phyloP scores from a whole-genome alignment of 345 rosid genomes.

The Hibiscus mutabilis region DNA sequence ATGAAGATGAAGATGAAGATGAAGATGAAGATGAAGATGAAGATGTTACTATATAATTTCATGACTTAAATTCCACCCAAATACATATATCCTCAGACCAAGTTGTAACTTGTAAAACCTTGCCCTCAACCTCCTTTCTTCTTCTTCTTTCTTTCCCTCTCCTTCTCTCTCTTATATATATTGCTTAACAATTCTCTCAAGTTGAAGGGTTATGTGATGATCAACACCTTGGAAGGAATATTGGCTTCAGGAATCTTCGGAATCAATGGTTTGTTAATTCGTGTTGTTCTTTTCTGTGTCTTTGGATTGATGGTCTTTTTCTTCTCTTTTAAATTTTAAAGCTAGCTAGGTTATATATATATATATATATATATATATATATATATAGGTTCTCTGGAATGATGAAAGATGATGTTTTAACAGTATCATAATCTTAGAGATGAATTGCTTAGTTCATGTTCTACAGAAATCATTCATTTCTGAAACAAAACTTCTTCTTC shows the following conservation, averaged over 20 bases:
- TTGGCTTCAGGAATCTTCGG: constrained; percentile 6
- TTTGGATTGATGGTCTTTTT: neutral
- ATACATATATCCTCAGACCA: constrained; percentile 1
- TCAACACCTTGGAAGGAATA: constrained; percentile 1
- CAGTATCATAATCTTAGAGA: neutral
- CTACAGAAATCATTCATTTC: neutral
- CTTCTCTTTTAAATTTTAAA: neutral
- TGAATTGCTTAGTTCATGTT: neutral
- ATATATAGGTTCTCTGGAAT: too few relatives aligned
- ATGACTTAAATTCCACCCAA: constrained; percentile 25
- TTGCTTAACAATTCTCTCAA: neutral
- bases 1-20: too few relatives aligned
- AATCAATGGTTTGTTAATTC: constrained; percentile 18
- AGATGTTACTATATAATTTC: neutral
- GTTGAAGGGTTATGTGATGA: constrained; percentile 13
- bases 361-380: too few relatives aligned
- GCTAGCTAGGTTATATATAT: too few relatives aligned
- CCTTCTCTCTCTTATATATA: too few relatives aligned
- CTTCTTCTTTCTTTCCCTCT: too few relatives aligned
- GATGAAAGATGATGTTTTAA: neutral
- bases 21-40: too few relatives aligned
- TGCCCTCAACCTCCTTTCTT: neutral
- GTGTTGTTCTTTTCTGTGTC: neutral
- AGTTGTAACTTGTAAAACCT: constrained; percentile 11
- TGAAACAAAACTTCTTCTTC: neutral